Conservation (phyloP, 805 yeast species). For the Torulaspora microellipsoides region DNA sequence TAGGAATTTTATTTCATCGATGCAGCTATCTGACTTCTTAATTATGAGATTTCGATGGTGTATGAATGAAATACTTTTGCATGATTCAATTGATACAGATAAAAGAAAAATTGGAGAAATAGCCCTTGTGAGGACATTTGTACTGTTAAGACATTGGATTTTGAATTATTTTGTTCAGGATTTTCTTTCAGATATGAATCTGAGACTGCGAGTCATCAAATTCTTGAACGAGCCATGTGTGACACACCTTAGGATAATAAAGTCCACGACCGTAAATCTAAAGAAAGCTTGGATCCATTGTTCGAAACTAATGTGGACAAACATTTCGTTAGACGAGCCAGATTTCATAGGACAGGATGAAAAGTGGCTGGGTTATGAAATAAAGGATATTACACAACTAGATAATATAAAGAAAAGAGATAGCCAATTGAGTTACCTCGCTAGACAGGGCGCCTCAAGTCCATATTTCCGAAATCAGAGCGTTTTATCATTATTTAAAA, state of each 20-base stretch:
- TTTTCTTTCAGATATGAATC: conserved; percentile 50
- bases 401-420: conserved; percentile 15
- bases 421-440: conserved; percentile 30
- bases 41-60: conserved; percentile 72
- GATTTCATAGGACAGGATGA: conserved; percentile 8
- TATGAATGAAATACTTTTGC: conserved; percentile 35
- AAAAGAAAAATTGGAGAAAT: conserved; percentile 52
- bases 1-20: conserved; percentile 61
- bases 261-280: conserved; percentile 41
- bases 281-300: conserved; percentile 46
- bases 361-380: conserved; percentile 24
- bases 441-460: conserved; percentile 28
- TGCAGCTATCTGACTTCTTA: conserved; percentile 55
- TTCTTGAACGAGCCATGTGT: conserved; percentile 38
- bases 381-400: conserved; percentile 23
- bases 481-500: conserved; percentile 29
- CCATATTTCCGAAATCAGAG: conserved; percentile 33
- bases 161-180: conserved; percentile 84
- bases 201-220: conserved; percentile 43
- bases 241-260: conserved; percentile 24
- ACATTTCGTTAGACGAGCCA: conserved; percentile 21
- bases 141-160: conserved; percentile 83
- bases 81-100: conserved; percentile 8
- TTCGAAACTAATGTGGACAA: conserved; percentile 27
- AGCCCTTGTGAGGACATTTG: conserved; percentile 76